phyloP scores from a whole-genome alignment of 2,329 filamentous ascomycete species.

The Cordyceps fumosorosea region DNA sequence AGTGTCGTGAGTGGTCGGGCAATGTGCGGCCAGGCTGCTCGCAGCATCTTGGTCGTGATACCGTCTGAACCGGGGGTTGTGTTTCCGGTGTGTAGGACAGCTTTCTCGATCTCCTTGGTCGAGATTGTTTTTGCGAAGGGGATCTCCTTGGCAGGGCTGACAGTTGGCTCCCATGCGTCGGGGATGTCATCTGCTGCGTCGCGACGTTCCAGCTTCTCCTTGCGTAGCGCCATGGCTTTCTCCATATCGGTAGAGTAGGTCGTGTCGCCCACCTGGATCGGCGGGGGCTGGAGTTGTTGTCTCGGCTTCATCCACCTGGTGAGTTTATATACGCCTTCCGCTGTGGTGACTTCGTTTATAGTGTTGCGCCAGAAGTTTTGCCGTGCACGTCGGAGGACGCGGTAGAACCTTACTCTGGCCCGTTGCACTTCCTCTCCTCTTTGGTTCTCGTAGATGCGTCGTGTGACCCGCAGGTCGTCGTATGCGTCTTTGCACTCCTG shows the following conservation, averaged over 20 bases:
- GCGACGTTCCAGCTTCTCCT: slow-evolving; percentile 3
- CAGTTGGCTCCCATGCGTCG: background rate
- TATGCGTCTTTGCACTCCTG: background rate
- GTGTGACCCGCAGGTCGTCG: background rate
- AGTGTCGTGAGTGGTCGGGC: slow-evolving; percentile 1
- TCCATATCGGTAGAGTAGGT: slow-evolving; percentile 4
- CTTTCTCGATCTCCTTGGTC: background rate
- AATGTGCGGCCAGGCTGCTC: slow-evolving; percentile 1
- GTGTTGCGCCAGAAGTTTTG: background rate
- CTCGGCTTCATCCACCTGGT: slow-evolving; percentile 6
- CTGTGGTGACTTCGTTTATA: background rate
- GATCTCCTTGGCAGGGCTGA: background rate
- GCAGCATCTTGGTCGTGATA: slow-evolving; percentile 7
- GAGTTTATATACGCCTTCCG: slow-evolving; percentile 3
- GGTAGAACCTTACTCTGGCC: background rate
- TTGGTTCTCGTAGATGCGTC: slow-evolving; percentile 4
- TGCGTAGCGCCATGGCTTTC: slow-evolving; percentile 1
- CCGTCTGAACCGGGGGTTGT: background rate
- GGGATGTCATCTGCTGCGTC: slow-evolving; percentile 1
- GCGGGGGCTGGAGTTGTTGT: background rate
- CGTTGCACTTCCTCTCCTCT: slow-evolving; percentile 1
- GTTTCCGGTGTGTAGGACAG: slow-evolving; percentile 3
- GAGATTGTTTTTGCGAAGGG: background rate
- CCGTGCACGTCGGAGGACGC: background rate
- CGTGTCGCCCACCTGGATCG: background rate